Evolutionary conservation across 345 rosid genomes (phyloP), one percentile per base, ranked within the genome.

Genomic region (Cardamine chenopodiifolia): DNA sequence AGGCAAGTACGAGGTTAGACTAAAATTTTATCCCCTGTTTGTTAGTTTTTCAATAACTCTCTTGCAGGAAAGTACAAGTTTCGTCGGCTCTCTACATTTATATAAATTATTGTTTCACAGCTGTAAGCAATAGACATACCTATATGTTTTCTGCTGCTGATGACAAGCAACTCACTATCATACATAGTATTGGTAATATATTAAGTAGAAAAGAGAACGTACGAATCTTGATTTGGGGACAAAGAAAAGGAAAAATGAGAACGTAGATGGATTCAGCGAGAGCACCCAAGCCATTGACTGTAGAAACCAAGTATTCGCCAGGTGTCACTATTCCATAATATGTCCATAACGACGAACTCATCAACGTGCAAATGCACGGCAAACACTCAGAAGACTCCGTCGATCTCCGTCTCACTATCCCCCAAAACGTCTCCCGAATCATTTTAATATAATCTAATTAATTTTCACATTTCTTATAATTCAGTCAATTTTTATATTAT

Each of bases 131-230:
- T 61, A 85, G 68, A 78, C 92, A 87, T 71, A 90, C 97, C n/a
- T 95, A 90, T 77, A 86, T 92, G 97, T 92, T 91, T 77, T 95
- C 97, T 58, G 93, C 91, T 72, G 97, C 87, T 70, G 97, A 95
- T 77, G 99, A 95, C 79, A 95, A 95, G 66, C 97, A 88, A 8
- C 66, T 74, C 66, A 23, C 20, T 32, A 17, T 23, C 13, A 23
- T 40, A n/a, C n/a, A 13, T 8, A 2, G 45, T 13, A 40, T 4
- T 40, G 45, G 4, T 40, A 40, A 40, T 32, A 32, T 32, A 32
- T 1, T 1, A 40, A 14, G 47, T 14, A 40, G 17, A 40, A 5
- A 40, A 40, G 19, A 45, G 50, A 19, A 86, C 77, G 81, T 66
- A 70, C 86, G 37, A 52, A 80, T 58, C 75, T 47, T 0, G 90